Conservation (phyloP, 2,329 filamentous ascomycete species). For the Paramyrothecium roridum region DNA sequence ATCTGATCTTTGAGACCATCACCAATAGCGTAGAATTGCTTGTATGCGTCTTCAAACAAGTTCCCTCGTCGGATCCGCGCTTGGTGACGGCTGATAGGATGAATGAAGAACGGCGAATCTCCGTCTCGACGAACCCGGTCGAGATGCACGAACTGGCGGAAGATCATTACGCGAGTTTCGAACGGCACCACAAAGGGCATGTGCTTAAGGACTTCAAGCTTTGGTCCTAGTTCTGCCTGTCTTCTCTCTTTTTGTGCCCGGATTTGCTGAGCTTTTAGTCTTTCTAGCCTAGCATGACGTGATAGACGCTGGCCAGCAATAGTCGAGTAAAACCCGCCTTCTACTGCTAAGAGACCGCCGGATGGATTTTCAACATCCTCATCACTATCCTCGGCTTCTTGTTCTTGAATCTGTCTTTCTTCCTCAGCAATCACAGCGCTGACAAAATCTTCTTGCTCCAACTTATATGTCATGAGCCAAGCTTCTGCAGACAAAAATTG, state of each 20-base stretch:
- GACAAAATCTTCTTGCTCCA: constrained; percentile 88
- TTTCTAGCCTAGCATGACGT: constrained; percentile 62
- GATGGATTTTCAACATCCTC: constrained; percentile 23
- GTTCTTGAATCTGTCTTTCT: constrained; percentile 65
- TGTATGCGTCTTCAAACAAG: constrained; percentile 82
- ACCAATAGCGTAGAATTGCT: constrained; percentile 76
- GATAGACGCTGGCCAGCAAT: constrained; percentile 56
- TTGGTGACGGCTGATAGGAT: constrained; percentile 58
- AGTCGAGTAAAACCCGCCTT: constrained; percentile 24
- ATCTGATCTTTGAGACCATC: constrained; percentile 91
- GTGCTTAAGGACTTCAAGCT: constrained; percentile 86
- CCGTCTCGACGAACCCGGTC: constrained; percentile 45
- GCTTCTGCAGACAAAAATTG: constrained; percentile 79
- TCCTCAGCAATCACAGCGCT: constrained; percentile 84
- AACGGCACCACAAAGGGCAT: constrained; percentile 98
- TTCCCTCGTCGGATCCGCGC: constrained; percentile 76
- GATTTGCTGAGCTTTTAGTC: constrained; percentile 60
- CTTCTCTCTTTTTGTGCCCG: constrained; percentile 67
- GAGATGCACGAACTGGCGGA: constrained; percentile 83
- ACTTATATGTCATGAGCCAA: constrained; percentile 88
- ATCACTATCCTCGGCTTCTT: constrained; percentile 29
- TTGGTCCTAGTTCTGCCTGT: constrained; percentile 76
- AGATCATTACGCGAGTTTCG: constrained; percentile 84
- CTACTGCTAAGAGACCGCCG: constrained; percentile 25
- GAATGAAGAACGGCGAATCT: constrained; percentile 8